Evolutionary conservation across 169 alveolate species (phyloP).

Genomic region (Plasmodium yoelii): DNA sequence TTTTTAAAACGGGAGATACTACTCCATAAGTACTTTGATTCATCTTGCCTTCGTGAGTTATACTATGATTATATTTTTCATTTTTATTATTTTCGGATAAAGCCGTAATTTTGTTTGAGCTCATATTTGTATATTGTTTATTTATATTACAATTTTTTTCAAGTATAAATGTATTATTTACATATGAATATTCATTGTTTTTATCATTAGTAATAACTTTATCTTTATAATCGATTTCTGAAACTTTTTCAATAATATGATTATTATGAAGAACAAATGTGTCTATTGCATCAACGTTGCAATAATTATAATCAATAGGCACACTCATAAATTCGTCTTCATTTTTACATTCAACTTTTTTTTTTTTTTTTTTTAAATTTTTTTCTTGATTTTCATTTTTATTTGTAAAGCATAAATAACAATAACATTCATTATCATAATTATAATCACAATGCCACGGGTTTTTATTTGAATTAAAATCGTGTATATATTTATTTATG

Average conservation of each 20-base stretch:
- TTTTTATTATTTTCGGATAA: neutral
- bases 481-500: neutral
- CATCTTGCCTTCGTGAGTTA: neutral
- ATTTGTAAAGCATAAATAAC: constrained; percentile 1
- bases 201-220: constrained; percentile 19
- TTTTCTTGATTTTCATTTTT: constrained; percentile 7
- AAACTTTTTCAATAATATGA: constrained; percentile 42
- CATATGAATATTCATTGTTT: neutral
- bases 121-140: neutral
- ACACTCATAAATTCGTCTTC: no score
- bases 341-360: no score
- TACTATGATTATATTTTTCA: neutral
- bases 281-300: constrained; percentile 40
- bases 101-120: neutral
- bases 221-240: constrained; percentile 36
- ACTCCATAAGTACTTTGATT: neutral
- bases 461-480: neutral
- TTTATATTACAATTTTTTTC: neutral
- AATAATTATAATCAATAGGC: constrained; percentile 38
- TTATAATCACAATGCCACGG: constrained; percentile 13
- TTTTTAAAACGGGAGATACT: neutral
- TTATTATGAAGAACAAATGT: constrained; percentile 48
- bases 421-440: constrained; percentile 64
- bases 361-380: constrained; percentile 4
- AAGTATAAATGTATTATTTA: constrained; percentile 37